phyloP scores from a whole-genome alignment of 441 rosid genomes.

The Populus hybrid region DNA sequence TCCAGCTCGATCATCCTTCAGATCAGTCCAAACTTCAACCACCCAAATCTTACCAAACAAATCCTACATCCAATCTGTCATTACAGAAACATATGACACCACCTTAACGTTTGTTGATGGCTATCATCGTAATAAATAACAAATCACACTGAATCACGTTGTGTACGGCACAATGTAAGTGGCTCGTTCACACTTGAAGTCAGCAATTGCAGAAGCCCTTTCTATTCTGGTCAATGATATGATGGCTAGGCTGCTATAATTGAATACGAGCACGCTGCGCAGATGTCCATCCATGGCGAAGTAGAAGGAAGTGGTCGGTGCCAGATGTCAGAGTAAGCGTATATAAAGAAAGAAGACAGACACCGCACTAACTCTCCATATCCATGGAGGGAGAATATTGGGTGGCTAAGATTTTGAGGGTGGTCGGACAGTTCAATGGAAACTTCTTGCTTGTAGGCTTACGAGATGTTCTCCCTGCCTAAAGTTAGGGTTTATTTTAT shows the following conservation, averaged over 20 bases:
- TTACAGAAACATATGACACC: neutral
- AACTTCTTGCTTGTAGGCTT: neutral
- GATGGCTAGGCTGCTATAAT: conserved; percentile 3
- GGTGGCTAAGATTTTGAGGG: neutral
- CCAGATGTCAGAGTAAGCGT: conserved; percentile 24
- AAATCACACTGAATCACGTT: neutral
- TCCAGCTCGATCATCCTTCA: neutral
- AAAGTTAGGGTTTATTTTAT: neutral
- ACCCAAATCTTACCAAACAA: neutral
- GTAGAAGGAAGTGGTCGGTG: conserved; percentile 10
- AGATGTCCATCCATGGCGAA: neutral
- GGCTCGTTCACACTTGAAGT: neutral
- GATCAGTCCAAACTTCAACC: neutral
- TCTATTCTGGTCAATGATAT: neutral
- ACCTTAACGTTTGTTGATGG: neutral
- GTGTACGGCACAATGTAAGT: neutral
- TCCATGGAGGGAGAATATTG: neutral
- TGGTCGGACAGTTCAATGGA: neutral
- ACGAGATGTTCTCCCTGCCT: neutral
- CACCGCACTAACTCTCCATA: conserved; percentile 21
- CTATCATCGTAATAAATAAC: neutral
- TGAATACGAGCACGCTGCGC: conserved; percentile 12
- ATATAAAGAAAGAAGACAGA: conserved; percentile 9
- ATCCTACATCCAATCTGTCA: neutral
- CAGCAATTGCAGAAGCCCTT: neutral